Evolutionary conservation across 371 early-diverging fungal genomes (phyloP).

Genomic region (Lichtheimia corymbifera): DNA sequence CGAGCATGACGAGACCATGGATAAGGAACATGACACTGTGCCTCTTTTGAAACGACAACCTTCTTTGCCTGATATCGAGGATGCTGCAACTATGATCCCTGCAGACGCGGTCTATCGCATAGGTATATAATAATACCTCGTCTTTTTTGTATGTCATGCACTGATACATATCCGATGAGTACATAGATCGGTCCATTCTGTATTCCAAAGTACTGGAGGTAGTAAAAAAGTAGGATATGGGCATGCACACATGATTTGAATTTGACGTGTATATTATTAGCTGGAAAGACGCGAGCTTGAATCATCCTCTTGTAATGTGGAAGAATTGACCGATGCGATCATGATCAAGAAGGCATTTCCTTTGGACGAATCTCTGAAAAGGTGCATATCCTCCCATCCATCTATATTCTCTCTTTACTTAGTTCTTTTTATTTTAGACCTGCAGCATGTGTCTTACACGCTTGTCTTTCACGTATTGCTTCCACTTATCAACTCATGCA

Average conservation of each 20-base stretch:
- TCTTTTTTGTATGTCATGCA: background rate
- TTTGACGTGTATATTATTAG: slow-evolving; percentile 16
- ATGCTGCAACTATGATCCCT: slow-evolving; percentile 3
- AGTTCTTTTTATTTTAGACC: too few relatives aligned
- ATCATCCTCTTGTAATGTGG: slow-evolving; percentile 34
- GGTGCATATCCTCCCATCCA: too few relatives aligned
- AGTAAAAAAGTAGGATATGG: background rate
- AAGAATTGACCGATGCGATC: slow-evolving; percentile 40
- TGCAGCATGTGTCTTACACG: slow-evolving; percentile 56
- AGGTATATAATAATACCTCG: slow-evolving; percentile 4
- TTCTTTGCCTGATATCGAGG: background rate
- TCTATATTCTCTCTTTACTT: too few relatives aligned
- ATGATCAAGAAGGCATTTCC: slow-evolving; percentile 57
- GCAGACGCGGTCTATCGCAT: slow-evolving; percentile 18
- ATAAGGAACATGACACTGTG: slow-evolving; percentile 10
- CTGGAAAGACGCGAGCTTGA: slow-evolving; percentile 55
- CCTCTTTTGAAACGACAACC: background rate
- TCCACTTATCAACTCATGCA: slow-evolving; percentile 57
- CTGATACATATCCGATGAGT: slow-evolving; percentile 1
- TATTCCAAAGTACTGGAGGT: slow-evolving; percentile 56
- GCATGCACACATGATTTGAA: background rate
- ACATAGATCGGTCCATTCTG: slow-evolving; percentile 52
- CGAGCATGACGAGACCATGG: slow-evolving; percentile 25
- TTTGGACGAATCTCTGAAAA: slow-evolving; percentile 22
- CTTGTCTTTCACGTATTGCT: slow-evolving; percentile 53